Base-by-base conservation (phyloP, 2,329 filamentous ascomycete genomes). In the Kalmusia sp. region DNA sequence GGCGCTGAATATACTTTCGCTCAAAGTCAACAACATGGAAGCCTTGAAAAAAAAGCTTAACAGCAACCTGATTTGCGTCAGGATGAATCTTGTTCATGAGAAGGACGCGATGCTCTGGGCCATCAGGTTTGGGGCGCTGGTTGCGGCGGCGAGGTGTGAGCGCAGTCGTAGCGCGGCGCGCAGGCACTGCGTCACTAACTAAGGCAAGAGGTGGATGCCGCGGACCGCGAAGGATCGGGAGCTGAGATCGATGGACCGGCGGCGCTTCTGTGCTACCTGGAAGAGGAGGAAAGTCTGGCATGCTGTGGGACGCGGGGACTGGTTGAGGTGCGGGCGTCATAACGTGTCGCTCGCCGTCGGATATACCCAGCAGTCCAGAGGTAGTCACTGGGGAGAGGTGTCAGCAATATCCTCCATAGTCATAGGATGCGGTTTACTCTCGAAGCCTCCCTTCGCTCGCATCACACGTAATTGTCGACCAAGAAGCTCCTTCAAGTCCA, bases 1-100 rank as follows among this genome's bases (percentile, higher is more conserved):
- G 38, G 3, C 24, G n/a, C 2, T 15, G 22, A 21, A 49, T 49
- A 27, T 31, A 15, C 21, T 31, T 39, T 14, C 39, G 45, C 46
- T 40, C 50, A 46, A 49, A 54, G 39, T 48, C 51, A 9, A 46
- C 19, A 2, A 54, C 34, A 12, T 45, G 27, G 39, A 39, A 49
- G 24, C 30, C 51, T 11, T 22, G 28, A 27, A 54, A 50, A 38
- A 54, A 54, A 14, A 49, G 39, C 8, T 37, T 34, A 0, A 54
- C 5, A 2, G 47, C 45, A 19, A 19, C 40, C 11, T 24, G 3
- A 7, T 49, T 34, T 17, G 39, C 46, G 17, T 54, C 27, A 7
- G 11, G 38, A 28, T 54, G 51, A 5, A 54, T 14, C 12, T 54
- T 54, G 51, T 17, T 39, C 17, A 54, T 46, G 3, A 45, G 17